Base-by-base conservation (phyloP, 441 rosid genomes). In the Geranium incanum region DNA sequence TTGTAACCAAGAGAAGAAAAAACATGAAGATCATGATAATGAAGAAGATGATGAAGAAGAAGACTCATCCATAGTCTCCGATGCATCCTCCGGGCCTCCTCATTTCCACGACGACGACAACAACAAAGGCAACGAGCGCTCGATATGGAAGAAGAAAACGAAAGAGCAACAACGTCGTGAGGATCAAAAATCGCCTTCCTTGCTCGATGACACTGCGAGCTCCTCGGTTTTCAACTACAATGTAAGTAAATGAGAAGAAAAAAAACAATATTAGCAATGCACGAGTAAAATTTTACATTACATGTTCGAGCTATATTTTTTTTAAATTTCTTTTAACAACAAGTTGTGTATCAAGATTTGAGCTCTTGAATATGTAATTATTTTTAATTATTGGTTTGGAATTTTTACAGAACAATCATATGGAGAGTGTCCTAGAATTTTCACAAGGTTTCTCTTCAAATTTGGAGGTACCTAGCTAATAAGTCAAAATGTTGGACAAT, bases 361-460 rank as follows among this genome's bases (percentile, higher is more conserved):
- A 23, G 33, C 33, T 23, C 0, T n/a, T n/a, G 1, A 23, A 1
- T 23, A 23, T 23, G 33, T 23, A 23, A 0, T 0, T 0, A 0
- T 23, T 23, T 23, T 23, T 23, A 23, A 23, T 23, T 23, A 5
- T 6, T 4, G 43, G 43, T 0, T 38, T 38, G 59, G 33, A 23
- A 23, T 23, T 52, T 52, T 52, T 6, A 11, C 59, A 52, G 59
- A 6, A 52, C 16, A 52, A 52, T 52, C 16, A 52, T n/a, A 52
- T 6, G 59, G 59, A n/a, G 59, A 52, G 59, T 52, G 16, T 52
- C 59, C 59, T 52, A 52, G 59, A 52, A 0, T 52, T 6, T 11
- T n/a, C 59, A 52, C 59, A 52, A 6, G 59, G 59, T n/a, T 52
- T 52, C 59, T 52, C 59, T 52, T 52, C 59, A 11, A 52, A 52